Conservation (phyloP, 371 early-diverging fungal genomes). For the Apophysomyces ossiformis region DNA sequence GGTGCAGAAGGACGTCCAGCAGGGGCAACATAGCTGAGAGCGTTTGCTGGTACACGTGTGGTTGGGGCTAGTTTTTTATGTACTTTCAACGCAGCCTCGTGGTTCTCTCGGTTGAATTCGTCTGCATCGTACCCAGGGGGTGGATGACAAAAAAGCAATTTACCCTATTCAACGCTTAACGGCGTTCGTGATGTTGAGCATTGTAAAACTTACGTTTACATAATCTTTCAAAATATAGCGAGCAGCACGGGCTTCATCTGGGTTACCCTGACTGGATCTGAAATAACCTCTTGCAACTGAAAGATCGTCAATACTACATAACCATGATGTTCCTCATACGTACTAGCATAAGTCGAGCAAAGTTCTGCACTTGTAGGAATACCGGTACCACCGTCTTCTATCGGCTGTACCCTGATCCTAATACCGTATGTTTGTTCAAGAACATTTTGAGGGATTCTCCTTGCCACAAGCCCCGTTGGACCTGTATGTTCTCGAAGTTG, state of each 20-base stretch:
- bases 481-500: constrained; percentile 96
- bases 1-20: constrained; percentile 38
- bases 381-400: constrained; percentile 83
- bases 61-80: constrained; percentile 59
- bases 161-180: constrained; percentile 58
- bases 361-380: constrained; percentile 85
- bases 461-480: constrained; percentile 82
- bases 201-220: constrained; percentile 66
- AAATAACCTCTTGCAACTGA: constrained; percentile 89
- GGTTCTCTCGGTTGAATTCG: constrained; percentile 81
- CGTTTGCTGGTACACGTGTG: constrained; percentile 54
- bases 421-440: constrained; percentile 96
- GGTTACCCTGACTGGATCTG: constrained; percentile 92
- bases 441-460: constrained; percentile 87
- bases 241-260: constrained; percentile 97
- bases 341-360: constrained; percentile 76
- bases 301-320: not conserved
- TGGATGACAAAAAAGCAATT: constrained; percentile 86
- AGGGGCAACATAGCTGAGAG: constrained; percentile 63
- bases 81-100: constrained; percentile 61
- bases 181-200: not conserved
- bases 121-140: constrained; percentile 67
- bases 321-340: constrained; percentile 6
- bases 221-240: constrained; percentile 96
- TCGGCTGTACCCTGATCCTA: constrained; percentile 72